Evolutionary conservation across 164 flowering plant genomes (phyloP), one percentile per base, ranked within the genome.

Genomic region (Buxus sempervirens): DNA sequence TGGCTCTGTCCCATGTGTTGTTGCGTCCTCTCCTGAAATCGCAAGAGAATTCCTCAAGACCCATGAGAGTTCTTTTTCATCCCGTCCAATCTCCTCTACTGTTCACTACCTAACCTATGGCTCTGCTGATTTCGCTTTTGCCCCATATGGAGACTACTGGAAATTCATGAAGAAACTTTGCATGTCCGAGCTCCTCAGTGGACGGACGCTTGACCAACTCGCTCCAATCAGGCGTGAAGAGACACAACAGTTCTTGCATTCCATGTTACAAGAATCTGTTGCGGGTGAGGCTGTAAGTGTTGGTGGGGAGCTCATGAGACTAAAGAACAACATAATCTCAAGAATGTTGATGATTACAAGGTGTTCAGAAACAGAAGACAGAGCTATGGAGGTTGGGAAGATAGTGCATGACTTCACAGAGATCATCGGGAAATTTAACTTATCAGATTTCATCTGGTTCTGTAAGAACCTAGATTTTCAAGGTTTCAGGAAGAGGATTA

Each of bases 141-240:
- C 82, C 0, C 78, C 78, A 1, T 81, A 81, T 62, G 90, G 86
- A 26, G 70, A 79, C 0, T 75, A 80, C 42, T 86, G 88, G 88
- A 76, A 74, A 65, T 86, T 84, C 79, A 80, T 84, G 76, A 84
- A 83, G 72, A 84, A 82, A 25, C 56, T 84, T 0, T 74, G 80
- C 76, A 78, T 83, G 81, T 54, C 81, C 5, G 72, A 81, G 62
- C 78, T 87, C 20, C 78, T 86, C 0, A 70, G 75, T 0, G 70
- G 65, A 13, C 56, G 27, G 42, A 71, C 72, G 25, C 70, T 85
- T 0, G 69, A 75, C 42, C 57, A 74, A 25, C n/a, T n/a, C n/a
- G n/a, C n/a, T n/a, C n/a, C n/a, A n/a, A n/a, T n/a, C n/a, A n/a
- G n/a, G n/a, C n/a, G n/a, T n/a, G n/a, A n/a, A n/a, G n/a, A n/a